phyloP scores from a whole-genome alignment of 2,329 filamentous ascomycete species.

The Fusarium brachygibbosum region DNA sequence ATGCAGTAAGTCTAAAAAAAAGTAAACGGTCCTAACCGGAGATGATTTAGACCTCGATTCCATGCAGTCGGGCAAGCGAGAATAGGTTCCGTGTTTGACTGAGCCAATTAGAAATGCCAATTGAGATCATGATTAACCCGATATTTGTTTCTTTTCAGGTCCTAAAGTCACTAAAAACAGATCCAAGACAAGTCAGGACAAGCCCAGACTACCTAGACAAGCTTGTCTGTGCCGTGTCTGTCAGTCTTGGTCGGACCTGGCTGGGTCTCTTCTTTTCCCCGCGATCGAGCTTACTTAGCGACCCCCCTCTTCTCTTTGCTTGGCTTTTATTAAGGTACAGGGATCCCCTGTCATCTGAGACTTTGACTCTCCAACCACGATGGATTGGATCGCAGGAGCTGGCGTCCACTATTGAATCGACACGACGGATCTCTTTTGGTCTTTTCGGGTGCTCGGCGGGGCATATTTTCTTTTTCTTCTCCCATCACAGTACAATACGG shows the following conservation, averaged over 20 bases:
- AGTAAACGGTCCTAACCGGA: slow-evolving; percentile 7
- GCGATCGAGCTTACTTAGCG: slow-evolving; percentile 20
- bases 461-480: neutral
- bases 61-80: slow-evolving; percentile 5
- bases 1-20: slow-evolving; percentile 1
- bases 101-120: neutral
- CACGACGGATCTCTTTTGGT: slow-evolving; percentile 11
- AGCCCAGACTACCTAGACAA: neutral
- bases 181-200: slow-evolving; percentile 6
- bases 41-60: slow-evolving; percentile 4
- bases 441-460: slow-evolving; percentile 20
- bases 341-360: slow-evolving; percentile 10
- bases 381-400: neutral
- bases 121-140: slow-evolving; percentile 15
- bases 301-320: neutral
- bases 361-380: slow-evolving; percentile 1
- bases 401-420: slow-evolving; percentile 20
- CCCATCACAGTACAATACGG: neutral
- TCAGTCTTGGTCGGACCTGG: neutral
- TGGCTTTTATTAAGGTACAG: slow-evolving; percentile 4
- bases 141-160: neutral
- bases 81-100: slow-evolving; percentile 6
- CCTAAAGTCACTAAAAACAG: slow-evolving; percentile 9
- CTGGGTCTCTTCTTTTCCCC: slow-evolving; percentile 2
- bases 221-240: neutral